These are phyloP conservation scores for Scleroderma bovista DNA, from an alignment of 768 basidiomycete genomes.

Conservation along the genomic window DNA sequence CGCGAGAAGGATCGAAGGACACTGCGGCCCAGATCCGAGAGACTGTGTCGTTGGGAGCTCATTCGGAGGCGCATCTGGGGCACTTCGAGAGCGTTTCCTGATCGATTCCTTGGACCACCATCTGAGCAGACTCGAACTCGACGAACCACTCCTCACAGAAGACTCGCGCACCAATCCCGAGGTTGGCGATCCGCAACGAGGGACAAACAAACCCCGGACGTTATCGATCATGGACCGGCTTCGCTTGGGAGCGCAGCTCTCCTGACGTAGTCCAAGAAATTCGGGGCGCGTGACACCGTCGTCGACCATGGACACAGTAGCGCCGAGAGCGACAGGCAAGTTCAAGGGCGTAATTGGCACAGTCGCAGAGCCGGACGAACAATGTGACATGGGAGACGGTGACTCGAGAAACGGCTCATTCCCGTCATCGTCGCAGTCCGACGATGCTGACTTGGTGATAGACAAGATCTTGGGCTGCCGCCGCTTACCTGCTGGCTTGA, in stretches of 20 bases:
- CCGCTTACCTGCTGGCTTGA: slow-evolving; percentile 13
- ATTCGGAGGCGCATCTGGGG: slow-evolving; percentile 38
- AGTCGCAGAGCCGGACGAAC: slow-evolving; percentile 28
- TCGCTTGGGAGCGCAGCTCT: slow-evolving; percentile 34
- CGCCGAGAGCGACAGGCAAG: slow-evolving; percentile 9
- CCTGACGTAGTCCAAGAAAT: slow-evolving; percentile 17
- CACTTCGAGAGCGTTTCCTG: slow-evolving; percentile 49
- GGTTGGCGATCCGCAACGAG: slow-evolving; percentile 40
- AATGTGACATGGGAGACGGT: slow-evolving; percentile 37
- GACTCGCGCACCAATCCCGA: slow-evolving; percentile 23
- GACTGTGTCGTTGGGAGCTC: slow-evolving; percentile 26
- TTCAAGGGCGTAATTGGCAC: slow-evolving; percentile 21
- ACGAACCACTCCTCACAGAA: slow-evolving; percentile 23
- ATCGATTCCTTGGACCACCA: slow-evolving; percentile 48
- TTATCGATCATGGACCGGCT: slow-evolving; percentile 56
- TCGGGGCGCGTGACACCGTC: slow-evolving; percentile 22
- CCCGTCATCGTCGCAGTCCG: slow-evolving; percentile 20
- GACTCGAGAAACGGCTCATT: slow-evolving; percentile 22
- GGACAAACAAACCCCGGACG: slow-evolving; percentile 54
- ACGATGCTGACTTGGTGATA: slow-evolving; percentile 12
- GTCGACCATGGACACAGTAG: slow-evolving; percentile 8
- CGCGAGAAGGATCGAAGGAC: slow-evolving; percentile 9
- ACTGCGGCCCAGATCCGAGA: slow-evolving; percentile 11
- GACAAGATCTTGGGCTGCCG: slow-evolving; percentile 25
- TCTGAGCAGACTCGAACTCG: slow-evolving; percentile 31